Conservation (phyloP, 2,329 filamentous ascomycete genomes). For the Xylaria sp. region DNA sequence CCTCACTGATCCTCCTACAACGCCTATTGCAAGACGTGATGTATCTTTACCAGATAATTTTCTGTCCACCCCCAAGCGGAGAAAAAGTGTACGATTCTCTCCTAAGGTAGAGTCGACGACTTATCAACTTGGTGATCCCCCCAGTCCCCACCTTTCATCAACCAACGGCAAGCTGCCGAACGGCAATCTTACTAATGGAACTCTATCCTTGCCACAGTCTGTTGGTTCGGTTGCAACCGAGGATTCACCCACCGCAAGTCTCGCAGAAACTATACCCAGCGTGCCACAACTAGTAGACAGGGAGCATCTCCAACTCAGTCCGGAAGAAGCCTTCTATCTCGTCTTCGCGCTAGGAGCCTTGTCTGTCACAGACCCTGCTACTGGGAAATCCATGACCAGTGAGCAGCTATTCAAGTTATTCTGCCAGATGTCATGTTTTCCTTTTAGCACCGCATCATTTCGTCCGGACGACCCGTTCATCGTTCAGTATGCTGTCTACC, state of each 20-base stretch:
- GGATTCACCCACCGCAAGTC: slow-evolving; percentile 6
- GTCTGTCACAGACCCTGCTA: slow-evolving; percentile 64
- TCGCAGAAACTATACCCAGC: slow-evolving; percentile 5
- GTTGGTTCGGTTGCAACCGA: slow-evolving; percentile 23
- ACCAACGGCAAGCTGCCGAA: slow-evolving; percentile 36
- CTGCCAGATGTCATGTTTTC: slow-evolving; percentile 75
- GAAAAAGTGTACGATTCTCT: slow-evolving; percentile 77
- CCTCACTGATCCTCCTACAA: slow-evolving; percentile 29
- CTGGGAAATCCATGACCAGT: slow-evolving; percentile 58
- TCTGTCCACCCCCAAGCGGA: slow-evolving; percentile 50
- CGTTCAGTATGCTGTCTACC: slow-evolving; percentile 87
- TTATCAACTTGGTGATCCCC: slow-evolving; percentile 63
- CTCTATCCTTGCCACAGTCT: slow-evolving; percentile 30
- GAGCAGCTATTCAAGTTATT: slow-evolving; percentile 72
- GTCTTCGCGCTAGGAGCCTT: slow-evolving; percentile 82
- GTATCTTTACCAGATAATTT: slow-evolving; percentile 31
- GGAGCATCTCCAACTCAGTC: slow-evolving; percentile 91
- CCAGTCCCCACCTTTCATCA: slow-evolving; percentile 54
- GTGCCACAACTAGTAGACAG: slow-evolving; percentile 55
- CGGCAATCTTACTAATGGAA: slow-evolving; percentile 32
- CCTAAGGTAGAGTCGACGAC: slow-evolving; percentile 73
- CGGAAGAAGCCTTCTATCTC: slow-evolving; percentile 93
- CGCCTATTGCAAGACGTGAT: background rate
- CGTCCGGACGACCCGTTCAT: slow-evolving; percentile 85
- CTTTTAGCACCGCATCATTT: slow-evolving; percentile 62